These are phyloP conservation scores for Cystobasidium pallidum DNA, from an alignment of 1,284 basidiomycete species.

Conservation along the genomic window DNA sequence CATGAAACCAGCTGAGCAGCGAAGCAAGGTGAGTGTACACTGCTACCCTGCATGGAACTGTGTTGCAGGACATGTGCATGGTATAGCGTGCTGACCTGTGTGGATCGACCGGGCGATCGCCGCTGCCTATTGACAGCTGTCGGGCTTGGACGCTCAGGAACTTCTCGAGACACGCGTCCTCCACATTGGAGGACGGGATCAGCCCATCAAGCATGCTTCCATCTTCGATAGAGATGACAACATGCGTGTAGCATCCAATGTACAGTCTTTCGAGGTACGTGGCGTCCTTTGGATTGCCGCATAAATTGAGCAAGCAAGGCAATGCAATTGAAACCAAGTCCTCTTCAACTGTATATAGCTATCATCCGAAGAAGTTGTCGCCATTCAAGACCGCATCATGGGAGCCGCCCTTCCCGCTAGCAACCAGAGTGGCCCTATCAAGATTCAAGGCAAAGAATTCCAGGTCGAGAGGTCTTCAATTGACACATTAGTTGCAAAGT, in stretches of 20 bases:
- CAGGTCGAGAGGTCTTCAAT: neutral
- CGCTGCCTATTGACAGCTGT: slow-evolving; percentile 20
- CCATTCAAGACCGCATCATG: neutral
- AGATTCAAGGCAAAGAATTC: slow-evolving; percentile 35
- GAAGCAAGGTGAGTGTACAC: slow-evolving; percentile 40
- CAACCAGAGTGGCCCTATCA: slow-evolving; percentile 7
- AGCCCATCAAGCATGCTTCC: slow-evolving; percentile 38
- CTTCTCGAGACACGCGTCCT: slow-evolving; percentile 33
- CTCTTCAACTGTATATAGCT: slow-evolving; percentile 9
- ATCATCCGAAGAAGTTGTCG: slow-evolving; percentile 24
- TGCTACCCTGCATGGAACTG: too few relatives aligned
- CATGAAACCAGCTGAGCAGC: slow-evolving; percentile 23
- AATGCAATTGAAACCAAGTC: too few relatives aligned
- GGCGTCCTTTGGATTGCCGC: neutral
- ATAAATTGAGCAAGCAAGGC: too few relatives aligned
- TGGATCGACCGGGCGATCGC: neutral
- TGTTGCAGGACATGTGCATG: too few relatives aligned
- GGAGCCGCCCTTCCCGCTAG: neutral
- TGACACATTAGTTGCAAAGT: slow-evolving; percentile 26
- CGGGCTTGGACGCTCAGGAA: slow-evolving; percentile 35
- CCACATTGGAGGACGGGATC: slow-evolving; percentile 4
- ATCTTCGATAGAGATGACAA: slow-evolving; percentile 43
- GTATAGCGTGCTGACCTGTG: neutral
- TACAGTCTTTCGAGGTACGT: slow-evolving; percentile 39
- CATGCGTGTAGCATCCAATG: slow-evolving; percentile 36